Evolutionary conservation across 1,284 basidiomycete species (phyloP).

Genomic region (Athelia psychrophila): DNA sequence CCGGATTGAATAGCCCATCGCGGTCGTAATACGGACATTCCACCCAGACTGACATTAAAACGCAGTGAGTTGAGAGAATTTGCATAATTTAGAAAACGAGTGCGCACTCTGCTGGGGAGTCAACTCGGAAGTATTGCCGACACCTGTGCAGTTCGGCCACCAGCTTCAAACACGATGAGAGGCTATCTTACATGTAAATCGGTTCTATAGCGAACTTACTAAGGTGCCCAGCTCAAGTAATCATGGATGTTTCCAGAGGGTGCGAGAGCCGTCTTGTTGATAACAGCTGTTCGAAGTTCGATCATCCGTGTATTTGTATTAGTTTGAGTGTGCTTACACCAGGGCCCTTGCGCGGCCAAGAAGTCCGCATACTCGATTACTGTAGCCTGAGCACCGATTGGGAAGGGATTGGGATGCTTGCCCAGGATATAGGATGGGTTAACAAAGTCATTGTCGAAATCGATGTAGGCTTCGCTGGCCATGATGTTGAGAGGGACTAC

Average conservation of each 20-base stretch:
- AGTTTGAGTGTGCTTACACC: conserved; percentile 40
- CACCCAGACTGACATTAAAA: conserved; percentile 11
- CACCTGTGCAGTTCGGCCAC: conserved; percentile 58
- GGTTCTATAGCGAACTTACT: conserved; percentile 33
- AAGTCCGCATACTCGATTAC: conserved; percentile 43
- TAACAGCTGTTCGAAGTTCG: conserved; percentile 28
- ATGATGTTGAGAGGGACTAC: too few species aligned
- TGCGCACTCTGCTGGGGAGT: conserved; percentile 38
- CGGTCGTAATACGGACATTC: conserved; percentile 23
- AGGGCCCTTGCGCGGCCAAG: conserved; percentile 44
- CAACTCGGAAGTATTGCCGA: conserved; percentile 43
- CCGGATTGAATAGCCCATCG: conserved; percentile 33
- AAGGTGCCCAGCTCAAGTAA: conserved; percentile 56
- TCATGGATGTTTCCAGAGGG: conserved; percentile 45
- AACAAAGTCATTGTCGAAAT: conserved; percentile 45
- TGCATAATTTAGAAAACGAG: neutral
- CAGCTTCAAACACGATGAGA: conserved; percentile 35
- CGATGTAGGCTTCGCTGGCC: neutral
- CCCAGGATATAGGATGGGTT: conserved; percentile 46
- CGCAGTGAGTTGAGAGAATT: too few species aligned
- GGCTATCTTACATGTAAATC: neutral
- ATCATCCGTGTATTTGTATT: too few species aligned
- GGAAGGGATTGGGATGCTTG: conserved; percentile 35
- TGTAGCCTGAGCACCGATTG: conserved; percentile 38
- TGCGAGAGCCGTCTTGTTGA: conserved; percentile 33